Evolutionary conservation across 345 rosid species (phyloP), one percentile per base, ranked within the genome.

Genomic region (Populus alba): DNA sequence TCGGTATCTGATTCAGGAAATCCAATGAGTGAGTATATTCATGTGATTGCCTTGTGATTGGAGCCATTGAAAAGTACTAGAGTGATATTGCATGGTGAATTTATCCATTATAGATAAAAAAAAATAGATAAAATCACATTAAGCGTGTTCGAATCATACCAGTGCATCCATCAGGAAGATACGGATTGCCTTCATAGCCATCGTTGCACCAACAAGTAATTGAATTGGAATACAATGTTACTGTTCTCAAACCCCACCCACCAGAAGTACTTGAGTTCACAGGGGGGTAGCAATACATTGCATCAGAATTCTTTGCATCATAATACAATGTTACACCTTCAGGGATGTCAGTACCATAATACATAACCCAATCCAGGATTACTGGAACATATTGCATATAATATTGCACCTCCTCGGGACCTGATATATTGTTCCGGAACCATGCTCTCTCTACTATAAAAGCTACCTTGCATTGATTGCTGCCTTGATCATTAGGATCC

Each of bases 151-250:
- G 43, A 61, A 5, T 68, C 69, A 17, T 55, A 73, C 78, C 82
- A 27, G 15, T 66, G 47, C 82, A 74, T n/a, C 82, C 78, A 27
- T 33, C 16, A 31, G 43, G 66, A 12, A 79, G 70, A 63, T 67
- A 79, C 5, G 82, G 82, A 38, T 74, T 79, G 17, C 82, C 78
- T 3, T 57, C 22, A 53, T 71, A 79, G 43, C 81, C 77, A 2
- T 0, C 0, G 2, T 0, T 0, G n/a, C 79, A 77, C 3, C 3
- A 5, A 25, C 79, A 61, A 23, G 2, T 18, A 39, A 0, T 39
- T n/a, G 66, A 61, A 68, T 18, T 6, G 70, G 74, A 47, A n/a
- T 16, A 55, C 53, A 17, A 9, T 72, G 11, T 23, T 45, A 65
- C 8, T 18, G 12, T 25, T 1, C 18, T 17, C 41, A 11, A 35